phyloP scores from a whole-genome alignment of 805 yeast species.

The Wickerhamiella sergipiensis region DNA sequence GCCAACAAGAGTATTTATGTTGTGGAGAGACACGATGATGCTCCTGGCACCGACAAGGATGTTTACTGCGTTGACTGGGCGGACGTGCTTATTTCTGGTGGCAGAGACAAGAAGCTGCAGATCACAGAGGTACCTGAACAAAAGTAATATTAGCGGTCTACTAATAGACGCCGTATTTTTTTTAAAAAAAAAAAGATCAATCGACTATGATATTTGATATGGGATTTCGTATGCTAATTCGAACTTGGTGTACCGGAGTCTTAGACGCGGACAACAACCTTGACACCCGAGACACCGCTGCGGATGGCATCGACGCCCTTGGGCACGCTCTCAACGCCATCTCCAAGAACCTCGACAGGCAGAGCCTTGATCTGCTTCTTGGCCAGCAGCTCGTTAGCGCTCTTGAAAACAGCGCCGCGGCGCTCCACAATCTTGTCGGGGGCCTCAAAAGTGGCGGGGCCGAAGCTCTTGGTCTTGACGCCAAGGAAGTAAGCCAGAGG shows the following conservation, averaged over 20 bases:
- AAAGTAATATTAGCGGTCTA: not conserved
- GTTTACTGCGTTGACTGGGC: constrained; percentile 81
- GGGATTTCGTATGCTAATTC: not conserved
- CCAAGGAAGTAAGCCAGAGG: constrained; percentile 13
- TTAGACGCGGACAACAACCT: constrained; percentile 11
- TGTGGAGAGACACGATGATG: constrained; percentile 48
- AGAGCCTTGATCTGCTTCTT: constrained; percentile 8
- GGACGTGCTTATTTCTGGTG: constrained; percentile 82
- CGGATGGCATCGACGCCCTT: constrained; percentile 9
- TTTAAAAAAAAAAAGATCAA: not conserved
- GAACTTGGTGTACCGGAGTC: not conserved
- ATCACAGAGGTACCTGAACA: constrained; percentile 39
- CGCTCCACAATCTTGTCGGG: constrained; percentile 6
- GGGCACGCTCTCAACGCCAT: constrained; percentile 14
- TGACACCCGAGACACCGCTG: constrained; percentile 14
- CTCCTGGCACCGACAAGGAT: constrained; percentile 33
- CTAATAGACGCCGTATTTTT: not conserved
- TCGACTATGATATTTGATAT: not conserved
- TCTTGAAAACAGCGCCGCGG: not conserved
- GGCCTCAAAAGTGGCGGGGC: constrained; percentile 5
- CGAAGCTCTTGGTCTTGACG: constrained; percentile 14
- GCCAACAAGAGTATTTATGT: constrained; percentile 73
- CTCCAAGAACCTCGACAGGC: constrained; percentile 14
- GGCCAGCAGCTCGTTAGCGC: constrained; percentile 5
- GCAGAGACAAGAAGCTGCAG: constrained; percentile 86